These are phyloP conservation scores for Candida golubevii DNA, from an alignment of 805 yeast species.

Conservation along the genomic window DNA sequence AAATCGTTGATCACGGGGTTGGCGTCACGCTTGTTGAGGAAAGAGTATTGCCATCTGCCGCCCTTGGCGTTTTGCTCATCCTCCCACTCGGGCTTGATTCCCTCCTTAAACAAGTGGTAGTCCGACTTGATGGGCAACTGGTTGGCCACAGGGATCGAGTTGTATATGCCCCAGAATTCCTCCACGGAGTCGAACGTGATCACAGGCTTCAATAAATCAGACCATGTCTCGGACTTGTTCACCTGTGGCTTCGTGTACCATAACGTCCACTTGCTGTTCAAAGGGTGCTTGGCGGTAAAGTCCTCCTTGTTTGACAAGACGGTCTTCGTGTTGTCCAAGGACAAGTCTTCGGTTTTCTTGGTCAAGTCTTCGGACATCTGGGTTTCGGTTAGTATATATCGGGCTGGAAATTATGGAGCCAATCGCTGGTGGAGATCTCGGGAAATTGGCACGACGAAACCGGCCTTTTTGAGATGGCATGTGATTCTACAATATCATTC, in stretches of 20 bases:
- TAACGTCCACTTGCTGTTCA: conserved; percentile 87
- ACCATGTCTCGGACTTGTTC: conserved; percentile 79
- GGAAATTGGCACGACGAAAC: too few relatives aligned
- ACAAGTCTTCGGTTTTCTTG: conserved; percentile 41
- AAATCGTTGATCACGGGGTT: conserved; percentile 71
- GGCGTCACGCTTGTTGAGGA: conserved; percentile 61
- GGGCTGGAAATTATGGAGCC: too few relatives aligned
- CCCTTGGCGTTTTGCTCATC: conserved; percentile 82
- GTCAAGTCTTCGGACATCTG: conserved; percentile 44
- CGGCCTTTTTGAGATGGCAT: too few relatives aligned
- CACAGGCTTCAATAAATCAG: conserved; percentile 87
- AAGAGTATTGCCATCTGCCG: conserved; percentile 82
- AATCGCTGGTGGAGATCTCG: too few relatives aligned
- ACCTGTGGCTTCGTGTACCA: conserved; percentile 96
- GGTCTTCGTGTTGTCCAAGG: conserved; percentile 40
- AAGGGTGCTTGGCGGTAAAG: conserved; percentile 80
- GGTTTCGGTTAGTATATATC: conserved; percentile 10
- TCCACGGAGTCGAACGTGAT: conserved; percentile 92
- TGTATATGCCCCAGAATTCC: conserved; percentile 97
- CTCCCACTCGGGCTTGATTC: conserved; percentile 98
- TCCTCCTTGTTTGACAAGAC: conserved; percentile 58
- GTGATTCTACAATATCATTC: too few relatives aligned
- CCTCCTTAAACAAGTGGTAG: conserved; percentile 91
- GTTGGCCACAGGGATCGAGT: conserved; percentile 86
- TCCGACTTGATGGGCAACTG: conserved; percentile 91